Conservation (phyloP, 2,329 filamentous ascomycete species). For the Arthrinium phaeospermum region DNA sequence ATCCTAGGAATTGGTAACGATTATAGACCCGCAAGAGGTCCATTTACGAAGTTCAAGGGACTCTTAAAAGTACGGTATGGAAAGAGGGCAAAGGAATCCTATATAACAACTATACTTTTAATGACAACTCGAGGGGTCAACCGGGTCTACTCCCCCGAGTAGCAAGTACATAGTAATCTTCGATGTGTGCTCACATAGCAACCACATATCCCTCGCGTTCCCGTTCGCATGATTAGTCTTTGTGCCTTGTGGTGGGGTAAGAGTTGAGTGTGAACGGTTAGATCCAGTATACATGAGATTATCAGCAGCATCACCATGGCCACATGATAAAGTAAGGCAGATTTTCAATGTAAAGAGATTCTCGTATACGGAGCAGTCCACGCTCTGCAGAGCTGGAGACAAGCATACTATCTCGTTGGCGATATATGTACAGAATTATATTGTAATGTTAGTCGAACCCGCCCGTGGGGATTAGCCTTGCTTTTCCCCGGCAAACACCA, state of each 20-base stretch:
- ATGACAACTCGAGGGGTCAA: slow-evolving; percentile 4
- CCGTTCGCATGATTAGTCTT: background rate
- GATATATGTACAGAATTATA: background rate
- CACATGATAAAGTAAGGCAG: no score
- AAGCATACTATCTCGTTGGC: background rate
- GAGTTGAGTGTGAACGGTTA: no score
- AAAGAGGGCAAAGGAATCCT: background rate
- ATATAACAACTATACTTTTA: slow-evolving; percentile 12
- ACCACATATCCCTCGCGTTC: background rate
- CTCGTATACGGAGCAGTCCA: background rate
- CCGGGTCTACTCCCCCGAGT: background rate
- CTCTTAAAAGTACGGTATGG: background rate
- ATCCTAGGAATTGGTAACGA: slow-evolving; percentile 9
- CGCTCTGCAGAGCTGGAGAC: background rate
- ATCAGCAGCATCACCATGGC: no score
- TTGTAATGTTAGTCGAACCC: background rate
- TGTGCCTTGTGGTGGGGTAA: no score
- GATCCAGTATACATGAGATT: no score
- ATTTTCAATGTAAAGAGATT: background rate
- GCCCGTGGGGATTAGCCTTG: background rate
- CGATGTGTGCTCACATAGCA: slow-evolving; percentile 6
- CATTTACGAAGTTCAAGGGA: slow-evolving; percentile 16
- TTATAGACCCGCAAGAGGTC: slow-evolving; percentile 5
- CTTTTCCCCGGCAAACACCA: background rate
- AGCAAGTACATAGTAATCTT: slow-evolving; percentile 12